A percentile compares a stretch with the other conserved stretches of the same genome.
phyloP scores from a whole-genome alignment of 495 filamentous ascomycete genomes.

The Tuber calosporum region DNA sequence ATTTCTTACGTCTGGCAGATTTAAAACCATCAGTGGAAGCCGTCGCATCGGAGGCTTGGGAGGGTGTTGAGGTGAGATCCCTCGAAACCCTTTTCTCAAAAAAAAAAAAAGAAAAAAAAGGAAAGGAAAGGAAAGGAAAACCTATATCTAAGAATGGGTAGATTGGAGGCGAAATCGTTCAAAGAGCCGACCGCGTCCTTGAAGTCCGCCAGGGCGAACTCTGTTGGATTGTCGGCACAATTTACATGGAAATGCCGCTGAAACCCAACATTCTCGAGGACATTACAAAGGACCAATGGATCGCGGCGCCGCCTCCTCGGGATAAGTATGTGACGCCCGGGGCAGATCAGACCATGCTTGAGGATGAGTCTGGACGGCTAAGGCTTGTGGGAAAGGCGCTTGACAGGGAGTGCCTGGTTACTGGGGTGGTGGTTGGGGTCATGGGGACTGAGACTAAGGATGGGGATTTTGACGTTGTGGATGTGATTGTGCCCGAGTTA shows the following conservation, averaged over 20 bases:
- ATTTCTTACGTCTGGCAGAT: constrained; percentile 82
- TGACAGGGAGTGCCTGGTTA: constrained; percentile 63
- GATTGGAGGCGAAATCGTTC: constrained; percentile 69
- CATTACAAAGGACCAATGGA: constrained; percentile 88
- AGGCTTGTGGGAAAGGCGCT: constrained; percentile 65
- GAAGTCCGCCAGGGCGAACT: constrained; percentile 93
- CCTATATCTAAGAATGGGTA: constrained; percentile 38
- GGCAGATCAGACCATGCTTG: constrained; percentile 68
- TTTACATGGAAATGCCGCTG: constrained; percentile 93
- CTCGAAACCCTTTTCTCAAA: not conserved
- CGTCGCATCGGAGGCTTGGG: constrained; percentile 67
- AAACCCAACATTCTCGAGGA: constrained; percentile 98
- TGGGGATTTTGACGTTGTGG: constrained; percentile 87
- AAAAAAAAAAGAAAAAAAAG: not conserved
- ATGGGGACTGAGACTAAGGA: constrained; percentile 87
- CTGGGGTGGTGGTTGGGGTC: constrained; percentile 82
- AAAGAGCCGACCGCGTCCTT: constrained; percentile 72
- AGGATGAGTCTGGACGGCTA: constrained; percentile 93
- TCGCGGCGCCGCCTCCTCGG: constrained; percentile 69
- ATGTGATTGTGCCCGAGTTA: constrained; percentile 78
- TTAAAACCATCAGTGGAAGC: constrained; percentile 77
- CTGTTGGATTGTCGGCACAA: constrained; percentile 89
- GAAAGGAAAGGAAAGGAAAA: too few species aligned
- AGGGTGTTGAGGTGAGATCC: constrained; percentile 55
- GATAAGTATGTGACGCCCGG: constrained; percentile 64